Evolutionary conservation across 257 asterid species (phyloP), one percentile per base, ranked within the genome.

Genomic region (Ilex asprella): DNA sequence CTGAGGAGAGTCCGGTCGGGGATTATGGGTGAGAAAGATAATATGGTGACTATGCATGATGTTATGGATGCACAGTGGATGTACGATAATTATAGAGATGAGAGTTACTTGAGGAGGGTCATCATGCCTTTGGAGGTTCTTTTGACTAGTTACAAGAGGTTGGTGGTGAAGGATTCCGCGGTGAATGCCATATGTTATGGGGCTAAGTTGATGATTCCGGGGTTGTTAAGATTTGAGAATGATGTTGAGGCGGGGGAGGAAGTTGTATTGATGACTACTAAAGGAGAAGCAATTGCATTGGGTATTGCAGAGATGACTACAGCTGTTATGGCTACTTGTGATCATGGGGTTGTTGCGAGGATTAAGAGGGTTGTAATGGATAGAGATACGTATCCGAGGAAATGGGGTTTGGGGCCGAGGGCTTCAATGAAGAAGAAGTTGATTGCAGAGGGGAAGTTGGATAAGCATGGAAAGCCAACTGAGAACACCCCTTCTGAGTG

Each of bases 301-400:
- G 98, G 96, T 47, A 84, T 88, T 67, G 98, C 98, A 0, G 98
- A 91, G 85, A 88, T 91, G 98, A 88, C 98, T 1, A 91, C 98
- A 3, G 91, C 95, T 0, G 98, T 91, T 39, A 91, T 91, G 81
- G 96, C 96, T 0, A 91, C 98, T 0, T 91, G 98, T 76, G 98
- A 91, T 75, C 96, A 91, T 67, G 98, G 98, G 21, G 88, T 86
- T 6, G 96, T 91, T 39, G 98, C 98, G 0, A 91, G 81, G 82
- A 91, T 91, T 65, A 91, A 91, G 94, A 88, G 98, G 82, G 98
- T 91, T 60, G 98, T 91, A 60, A 88, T 91, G 98, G 98, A 91
- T 64, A 82, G 98, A 77, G 98, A 91, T 74, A 91, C 98, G 0
- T 91, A 91, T 71, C 98, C 98, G 0, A 84, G 98, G 79, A 91